These are phyloP conservation scores for Urochloa ruziziensis DNA, from an alignment of 176 grass and related monocot species.

Conservation along the genomic window DNA sequence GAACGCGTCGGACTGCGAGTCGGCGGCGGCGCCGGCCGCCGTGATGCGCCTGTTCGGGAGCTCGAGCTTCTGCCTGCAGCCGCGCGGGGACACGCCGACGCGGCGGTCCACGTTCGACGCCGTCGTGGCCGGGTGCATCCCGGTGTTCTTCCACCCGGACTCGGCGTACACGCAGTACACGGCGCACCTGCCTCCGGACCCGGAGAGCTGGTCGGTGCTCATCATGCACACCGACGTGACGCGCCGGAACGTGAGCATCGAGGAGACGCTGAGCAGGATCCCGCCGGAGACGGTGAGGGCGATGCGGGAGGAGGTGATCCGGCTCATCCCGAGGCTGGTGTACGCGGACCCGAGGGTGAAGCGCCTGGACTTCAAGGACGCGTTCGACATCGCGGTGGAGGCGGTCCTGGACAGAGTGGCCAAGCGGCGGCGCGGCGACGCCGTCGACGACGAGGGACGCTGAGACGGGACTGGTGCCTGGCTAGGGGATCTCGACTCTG, in stretches of 20 bases:
- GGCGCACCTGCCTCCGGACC: slow-evolving; percentile 41
- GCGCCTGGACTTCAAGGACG: slow-evolving; percentile 37
- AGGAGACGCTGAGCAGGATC: slow-evolving; percentile 37
- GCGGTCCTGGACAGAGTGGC: slow-evolving; percentile 41
- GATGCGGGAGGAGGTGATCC: slow-evolving; percentile 58
- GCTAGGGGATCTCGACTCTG: neutral
- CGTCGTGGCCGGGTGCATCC: slow-evolving; percentile 65
- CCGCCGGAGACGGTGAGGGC: slow-evolving; percentile 13
- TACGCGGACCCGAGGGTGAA: slow-evolving; percentile 52
- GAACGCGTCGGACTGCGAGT: slow-evolving; percentile 29
- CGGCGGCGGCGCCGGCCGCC: slow-evolving; percentile 5
- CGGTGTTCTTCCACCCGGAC: slow-evolving; percentile 56
- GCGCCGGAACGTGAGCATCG: slow-evolving; percentile 35
- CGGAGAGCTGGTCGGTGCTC: slow-evolving; percentile 48
- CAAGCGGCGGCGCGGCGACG: neutral
- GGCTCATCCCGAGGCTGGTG: slow-evolving; percentile 53
- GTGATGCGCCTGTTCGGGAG: slow-evolving; percentile 53
- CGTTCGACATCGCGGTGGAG: slow-evolving; percentile 58
- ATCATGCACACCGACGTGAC: slow-evolving; percentile 44
- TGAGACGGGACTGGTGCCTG: neutral
- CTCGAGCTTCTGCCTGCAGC: slow-evolving; percentile 62
- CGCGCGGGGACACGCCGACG: slow-evolving; percentile 53
- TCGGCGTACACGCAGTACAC: slow-evolving; percentile 66
- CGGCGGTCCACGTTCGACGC: slow-evolving; percentile 68
- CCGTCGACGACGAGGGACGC: neutral